These are phyloP conservation scores for Mrakiaceae sp. DNA, from an alignment of 1,284 basidiomycete species.

Conservation along the genomic window DNA sequence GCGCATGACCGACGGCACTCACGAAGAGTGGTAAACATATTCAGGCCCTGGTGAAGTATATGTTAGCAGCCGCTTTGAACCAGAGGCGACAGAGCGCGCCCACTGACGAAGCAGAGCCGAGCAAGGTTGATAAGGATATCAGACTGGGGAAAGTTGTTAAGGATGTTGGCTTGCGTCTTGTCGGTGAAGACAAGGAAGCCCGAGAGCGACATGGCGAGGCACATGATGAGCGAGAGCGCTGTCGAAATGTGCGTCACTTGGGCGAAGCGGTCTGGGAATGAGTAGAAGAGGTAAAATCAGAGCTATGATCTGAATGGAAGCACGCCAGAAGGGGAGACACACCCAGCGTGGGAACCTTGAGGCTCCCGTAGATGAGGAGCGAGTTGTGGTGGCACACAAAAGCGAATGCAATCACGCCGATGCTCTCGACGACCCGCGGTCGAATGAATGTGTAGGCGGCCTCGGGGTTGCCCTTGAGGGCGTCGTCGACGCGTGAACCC, in stretches of 20 bases:
- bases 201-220: conserved; percentile 73
- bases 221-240: conserved; percentile 64
- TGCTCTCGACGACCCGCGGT: conserved; percentile 74
- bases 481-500: conserved; percentile 65
- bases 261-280: conserved; percentile 52
- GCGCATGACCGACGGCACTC: too few relatives aligned
- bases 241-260: conserved; percentile 88
- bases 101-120: conserved; percentile 62
- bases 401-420: conserved; percentile 90
- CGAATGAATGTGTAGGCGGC: conserved; percentile 60
- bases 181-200: conserved; percentile 90
- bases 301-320: too few relatives aligned
- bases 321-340: not conserved
- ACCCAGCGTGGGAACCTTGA: conserved; percentile 80
- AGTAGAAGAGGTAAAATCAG: too few relatives aligned
- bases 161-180: conserved; percentile 83
- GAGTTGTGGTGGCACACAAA: conserved; percentile 89
- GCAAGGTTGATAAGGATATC: conserved; percentile 86
- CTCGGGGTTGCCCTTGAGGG: conserved; percentile 53
- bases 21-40: conserved; percentile 86
- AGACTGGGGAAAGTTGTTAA: conserved; percentile 75
- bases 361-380: conserved; percentile 83
- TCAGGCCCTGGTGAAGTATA: conserved; percentile 47
- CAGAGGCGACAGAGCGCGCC: too few relatives aligned
- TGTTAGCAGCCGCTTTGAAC: too few relatives aligned